Conservation (phyloP, 2,329 filamentous ascomycete genomes). For the Colletotrichum acutatum region DNA sequence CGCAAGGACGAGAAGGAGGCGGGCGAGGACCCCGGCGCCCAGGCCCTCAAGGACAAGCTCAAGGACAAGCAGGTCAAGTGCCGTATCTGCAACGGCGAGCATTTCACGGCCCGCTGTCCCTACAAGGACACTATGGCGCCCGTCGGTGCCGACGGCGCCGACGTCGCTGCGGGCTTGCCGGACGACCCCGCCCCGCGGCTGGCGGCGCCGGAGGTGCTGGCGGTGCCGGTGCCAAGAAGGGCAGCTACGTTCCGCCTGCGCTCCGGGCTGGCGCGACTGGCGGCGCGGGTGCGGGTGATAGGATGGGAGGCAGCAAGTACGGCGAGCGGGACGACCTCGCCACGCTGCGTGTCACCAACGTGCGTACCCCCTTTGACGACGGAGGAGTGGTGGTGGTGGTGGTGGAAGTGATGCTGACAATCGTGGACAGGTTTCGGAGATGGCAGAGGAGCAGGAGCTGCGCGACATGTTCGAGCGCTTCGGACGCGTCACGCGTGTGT, state of each 20-base stretch:
- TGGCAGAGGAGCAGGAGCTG: conserved; percentile 95
- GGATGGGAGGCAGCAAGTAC: conserved; percentile 86
- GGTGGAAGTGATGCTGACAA: conserved; percentile 40
- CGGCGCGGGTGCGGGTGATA: conserved; percentile 74
- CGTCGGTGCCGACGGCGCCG: conserved; percentile 69
- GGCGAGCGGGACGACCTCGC: conserved; percentile 95
- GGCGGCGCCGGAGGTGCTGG: conserved; percentile 52
- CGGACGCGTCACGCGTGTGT: conserved; percentile 95
- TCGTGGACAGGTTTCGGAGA: conserved; percentile 81
- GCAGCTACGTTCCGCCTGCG: conserved; percentile 94
- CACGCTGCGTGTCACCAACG: conserved; percentile 97
- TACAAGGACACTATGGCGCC: conserved; percentile 99
- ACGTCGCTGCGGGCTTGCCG: conserved; percentile 65
- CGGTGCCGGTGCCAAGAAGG: conserved; percentile 71
- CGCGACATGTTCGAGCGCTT: conserved; percentile 98
- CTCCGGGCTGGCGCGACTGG: conserved; percentile 76
- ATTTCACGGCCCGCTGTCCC: conserved; percentile 98
- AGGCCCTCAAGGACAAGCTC: conserved; percentile 82
- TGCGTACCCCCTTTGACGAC: conserved; percentile 60
- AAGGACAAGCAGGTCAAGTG: conserved; percentile 99
- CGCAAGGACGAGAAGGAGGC: conserved; percentile 88
- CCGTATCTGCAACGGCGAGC: conserved; percentile 97
- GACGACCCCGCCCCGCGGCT: conserved; percentile 53
- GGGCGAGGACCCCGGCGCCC: conserved; percentile 77
- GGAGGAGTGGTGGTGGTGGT: background rate